phyloP scores from a whole-genome alignment of 371 early-diverging fungal species.

The Apophysomyces variabilis region DNA sequence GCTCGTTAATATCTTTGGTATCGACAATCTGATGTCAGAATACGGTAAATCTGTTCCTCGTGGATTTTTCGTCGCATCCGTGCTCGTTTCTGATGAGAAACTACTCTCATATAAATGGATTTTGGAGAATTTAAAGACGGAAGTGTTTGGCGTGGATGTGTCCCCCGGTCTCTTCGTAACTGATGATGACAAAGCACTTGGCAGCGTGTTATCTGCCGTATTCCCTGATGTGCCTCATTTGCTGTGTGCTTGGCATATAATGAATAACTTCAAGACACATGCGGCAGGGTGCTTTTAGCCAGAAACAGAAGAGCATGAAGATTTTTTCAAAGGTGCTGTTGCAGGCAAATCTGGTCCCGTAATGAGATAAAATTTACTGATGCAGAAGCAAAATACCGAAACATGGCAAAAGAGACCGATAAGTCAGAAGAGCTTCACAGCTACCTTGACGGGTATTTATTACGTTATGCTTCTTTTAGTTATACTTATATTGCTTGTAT shows the following conservation, averaged over 20 bases:
- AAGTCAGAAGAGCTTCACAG: slow-evolving; percentile 4
- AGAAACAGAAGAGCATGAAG: neutral
- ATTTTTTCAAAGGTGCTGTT: neutral
- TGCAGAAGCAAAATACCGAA: neutral
- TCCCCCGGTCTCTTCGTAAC: slow-evolving; percentile 4
- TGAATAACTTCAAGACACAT: neutral
- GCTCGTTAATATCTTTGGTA: slow-evolving; percentile 47
- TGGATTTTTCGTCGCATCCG: neutral
- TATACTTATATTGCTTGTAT: neutral
- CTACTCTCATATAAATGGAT: slow-evolving; percentile 9
- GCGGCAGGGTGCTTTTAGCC: neutral
- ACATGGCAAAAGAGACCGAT: neutral
- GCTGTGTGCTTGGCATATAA: slow-evolving; percentile 12
- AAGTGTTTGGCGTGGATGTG: neutral
- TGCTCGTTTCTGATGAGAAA: neutral
- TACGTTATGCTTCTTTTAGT: neutral
- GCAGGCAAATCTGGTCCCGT: neutral
- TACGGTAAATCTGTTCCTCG: neutral
- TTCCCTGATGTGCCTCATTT: neutral
- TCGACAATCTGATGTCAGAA: slow-evolving; percentile 39
- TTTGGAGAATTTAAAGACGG: neutral
- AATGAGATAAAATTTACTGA: neutral
- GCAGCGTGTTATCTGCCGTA: neutral
- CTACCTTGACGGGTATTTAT: neutral
- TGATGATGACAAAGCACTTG: slow-evolving; percentile 11